Percentiles rank a stretch among this genome's conserved stretches.
phyloP scores from a whole-genome alignment of 352 stramenopile genomes.

The Pythium diclinum region DNA sequence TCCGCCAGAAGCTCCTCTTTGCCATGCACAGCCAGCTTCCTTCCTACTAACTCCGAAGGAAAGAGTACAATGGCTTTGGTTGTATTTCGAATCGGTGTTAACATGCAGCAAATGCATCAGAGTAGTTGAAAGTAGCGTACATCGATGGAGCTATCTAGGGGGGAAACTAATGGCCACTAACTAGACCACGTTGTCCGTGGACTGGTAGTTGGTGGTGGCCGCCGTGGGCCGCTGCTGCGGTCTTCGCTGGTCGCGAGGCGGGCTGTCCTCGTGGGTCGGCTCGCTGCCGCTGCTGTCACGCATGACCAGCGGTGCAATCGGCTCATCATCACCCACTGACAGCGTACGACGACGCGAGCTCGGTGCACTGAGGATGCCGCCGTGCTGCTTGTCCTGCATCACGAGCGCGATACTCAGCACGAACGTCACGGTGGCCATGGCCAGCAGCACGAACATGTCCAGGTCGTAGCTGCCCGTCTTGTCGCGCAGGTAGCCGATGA shows the following conservation, averaged over 20 bases:
- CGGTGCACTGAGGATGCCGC: slow-evolving; percentile 55
- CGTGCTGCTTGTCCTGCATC: slow-evolving; percentile 53
- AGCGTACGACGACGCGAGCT: slow-evolving; percentile 48
- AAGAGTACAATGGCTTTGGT: background rate
- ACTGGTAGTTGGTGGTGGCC: slow-evolving; percentile 5
- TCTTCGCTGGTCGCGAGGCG: background rate
- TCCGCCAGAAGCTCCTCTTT: slow-evolving; percentile 60
- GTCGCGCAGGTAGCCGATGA: slow-evolving; percentile 84
- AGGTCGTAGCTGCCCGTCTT: slow-evolving; percentile 71
- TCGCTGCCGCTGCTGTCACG: slow-evolving; percentile 24
- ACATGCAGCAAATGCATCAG: background rate
- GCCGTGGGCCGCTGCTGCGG: slow-evolving; percentile 13
- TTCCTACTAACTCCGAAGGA: background rate
- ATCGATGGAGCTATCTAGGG: background rate
- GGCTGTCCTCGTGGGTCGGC: slow-evolving; percentile 7
- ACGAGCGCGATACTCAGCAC: slow-evolving; percentile 68
- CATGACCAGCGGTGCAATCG: slow-evolving; percentile 36
- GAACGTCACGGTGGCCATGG: slow-evolving; percentile 64
- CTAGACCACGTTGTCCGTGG: slow-evolving; percentile 14
- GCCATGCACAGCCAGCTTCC: slow-evolving; percentile 41
- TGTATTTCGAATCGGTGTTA: background rate
- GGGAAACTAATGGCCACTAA: background rate
- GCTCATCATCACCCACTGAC: slow-evolving; percentile 64
- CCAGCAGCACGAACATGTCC: slow-evolving; percentile 84
- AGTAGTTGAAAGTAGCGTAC: background rate